Evolutionary conservation across 2,329 filamentous ascomycete species (phyloP).

Genomic region (Plectosphaerella cucumerina): DNA sequence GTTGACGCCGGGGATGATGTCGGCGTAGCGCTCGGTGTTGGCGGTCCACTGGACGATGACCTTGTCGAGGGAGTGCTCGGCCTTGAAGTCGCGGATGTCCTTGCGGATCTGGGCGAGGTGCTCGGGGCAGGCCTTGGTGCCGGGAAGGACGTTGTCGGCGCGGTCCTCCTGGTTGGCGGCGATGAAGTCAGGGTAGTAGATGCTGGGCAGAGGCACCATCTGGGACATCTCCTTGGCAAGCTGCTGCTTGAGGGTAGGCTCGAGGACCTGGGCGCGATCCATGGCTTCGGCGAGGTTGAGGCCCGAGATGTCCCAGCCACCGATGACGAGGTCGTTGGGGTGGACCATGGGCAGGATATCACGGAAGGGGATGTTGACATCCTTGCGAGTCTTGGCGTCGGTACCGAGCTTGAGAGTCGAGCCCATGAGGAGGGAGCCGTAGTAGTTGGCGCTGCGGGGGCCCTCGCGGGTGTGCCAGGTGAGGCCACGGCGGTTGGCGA

Average conservation of each 20-base stretch:
- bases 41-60: constrained; percentile 98
- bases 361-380: constrained; percentile 96
- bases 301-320: constrained; percentile 95
- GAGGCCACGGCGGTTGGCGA: constrained; percentile 86
- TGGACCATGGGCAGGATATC: constrained; percentile 94
- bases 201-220: constrained; percentile 85
- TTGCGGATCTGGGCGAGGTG: constrained; percentile 91
- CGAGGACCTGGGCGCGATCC: constrained; percentile 92
- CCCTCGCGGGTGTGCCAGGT: constrained; percentile 94
- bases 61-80: constrained; percentile 79
- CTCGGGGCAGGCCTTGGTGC: constrained; percentile 76
- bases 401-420: constrained; percentile 96
- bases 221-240: constrained; percentile 90
- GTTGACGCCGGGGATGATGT: constrained; percentile 83
- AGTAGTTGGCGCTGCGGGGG: constrained; percentile 85
- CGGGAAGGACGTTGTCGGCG: constrained; percentile 84
- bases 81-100: constrained; percentile 92
- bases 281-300: constrained; percentile 88
- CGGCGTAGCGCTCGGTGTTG: constrained; percentile 96
- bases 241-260: constrained; percentile 86
- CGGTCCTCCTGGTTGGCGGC: constrained; percentile 96
- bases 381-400: constrained; percentile 75
- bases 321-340: constrained; percentile 90
- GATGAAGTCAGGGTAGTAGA: constrained; percentile 99
- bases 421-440: constrained; percentile 94